Evolutionary conservation across 2,329 filamentous ascomycete species (phyloP), one percentile per base, ranked within the genome.

Genomic region (Bipolaris victoriae): DNA sequence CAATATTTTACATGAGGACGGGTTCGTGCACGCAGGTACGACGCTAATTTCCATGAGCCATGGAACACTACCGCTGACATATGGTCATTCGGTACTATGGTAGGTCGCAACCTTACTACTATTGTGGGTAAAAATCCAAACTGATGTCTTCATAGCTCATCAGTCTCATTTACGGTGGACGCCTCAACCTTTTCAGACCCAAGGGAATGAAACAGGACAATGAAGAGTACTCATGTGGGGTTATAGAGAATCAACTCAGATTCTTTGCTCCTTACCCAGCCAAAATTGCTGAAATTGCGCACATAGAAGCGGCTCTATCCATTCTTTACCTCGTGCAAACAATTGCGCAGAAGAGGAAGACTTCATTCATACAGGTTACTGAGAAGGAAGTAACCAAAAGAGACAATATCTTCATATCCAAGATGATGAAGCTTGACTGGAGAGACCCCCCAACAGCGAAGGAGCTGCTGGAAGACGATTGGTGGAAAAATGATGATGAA

Each of bases 401-500:
- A 39, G 67, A 68, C 36, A 69, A 62, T 7, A 37, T 52, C 2
- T 80, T 80, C 61, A 56, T 80, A n/a, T 46, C 64, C 2, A 80
- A 72, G 61, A 77, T 80, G 16, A 80, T 81, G 77, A 79, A 75
- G 58, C 67, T 81, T 6, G 77, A 81, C 57, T 76, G 74, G 41
- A 71, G 78, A 54, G 78, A 80, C 56, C 67, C 77, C 31, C 78
- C 77, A 7, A 75, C 74, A 6, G 78, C 76, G 29, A 68, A 67
- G 53, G 69, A 77, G 45, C 61, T 79, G 29, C 60, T 79, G 35
- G 60, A 71, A 47, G 77, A 79, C 57, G 63, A 70, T 24, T 80
- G 76, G 76, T 77, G 78, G 67, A 48, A 65, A 26, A 26, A 57
- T 20, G 55, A 41, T 5, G 44, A 29, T 31, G 29, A 31, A 31